A percentile compares a stretch with the other conserved stretches of the same genome.
phyloP scores from a whole-genome alignment of 169 alveolate genomes.

The Eimeria acervulina region DNA sequence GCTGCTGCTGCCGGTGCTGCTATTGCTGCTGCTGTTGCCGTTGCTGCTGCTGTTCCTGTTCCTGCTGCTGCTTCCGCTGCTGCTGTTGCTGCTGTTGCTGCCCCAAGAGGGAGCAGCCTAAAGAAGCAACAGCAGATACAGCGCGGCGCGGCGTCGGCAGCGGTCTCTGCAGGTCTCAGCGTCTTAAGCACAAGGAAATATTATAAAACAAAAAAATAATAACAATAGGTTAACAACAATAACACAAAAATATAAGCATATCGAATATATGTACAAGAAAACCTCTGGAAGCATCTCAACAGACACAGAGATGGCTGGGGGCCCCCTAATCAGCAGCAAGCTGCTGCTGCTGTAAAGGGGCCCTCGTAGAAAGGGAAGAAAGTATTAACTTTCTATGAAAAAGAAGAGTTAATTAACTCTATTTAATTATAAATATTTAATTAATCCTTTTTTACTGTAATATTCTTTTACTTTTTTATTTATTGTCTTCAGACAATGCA shows the following conservation, averaged over 20 bases:
- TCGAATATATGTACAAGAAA: background rate
- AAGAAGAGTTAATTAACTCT: no score
- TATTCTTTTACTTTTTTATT: no score
- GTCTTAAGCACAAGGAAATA: background rate
- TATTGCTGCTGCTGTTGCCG: background rate
- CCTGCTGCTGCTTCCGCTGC: background rate
- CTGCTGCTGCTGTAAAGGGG: background rate
- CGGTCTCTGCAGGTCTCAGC: background rate
- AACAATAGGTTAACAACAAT: no score
- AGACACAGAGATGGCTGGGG: background rate
- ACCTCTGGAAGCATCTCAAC: background rate
- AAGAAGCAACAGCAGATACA: background rate
- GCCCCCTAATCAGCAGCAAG: background rate
- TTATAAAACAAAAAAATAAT: no score
- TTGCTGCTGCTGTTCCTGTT: background rate
- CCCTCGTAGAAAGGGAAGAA: background rate
- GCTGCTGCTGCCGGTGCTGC: conserved; percentile 5
- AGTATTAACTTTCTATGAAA: background rate
- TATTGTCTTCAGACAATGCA: no score
- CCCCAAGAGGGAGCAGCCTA: background rate
- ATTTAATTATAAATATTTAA: no score
- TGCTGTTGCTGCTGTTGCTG: background rate
- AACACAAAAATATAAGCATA: background rate
- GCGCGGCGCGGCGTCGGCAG: background rate
- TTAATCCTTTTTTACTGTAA: no score